Evolutionary conservation across 495 filamentous ascomycete species (phyloP).

Genomic region (Cryomyces minteri): DNA sequence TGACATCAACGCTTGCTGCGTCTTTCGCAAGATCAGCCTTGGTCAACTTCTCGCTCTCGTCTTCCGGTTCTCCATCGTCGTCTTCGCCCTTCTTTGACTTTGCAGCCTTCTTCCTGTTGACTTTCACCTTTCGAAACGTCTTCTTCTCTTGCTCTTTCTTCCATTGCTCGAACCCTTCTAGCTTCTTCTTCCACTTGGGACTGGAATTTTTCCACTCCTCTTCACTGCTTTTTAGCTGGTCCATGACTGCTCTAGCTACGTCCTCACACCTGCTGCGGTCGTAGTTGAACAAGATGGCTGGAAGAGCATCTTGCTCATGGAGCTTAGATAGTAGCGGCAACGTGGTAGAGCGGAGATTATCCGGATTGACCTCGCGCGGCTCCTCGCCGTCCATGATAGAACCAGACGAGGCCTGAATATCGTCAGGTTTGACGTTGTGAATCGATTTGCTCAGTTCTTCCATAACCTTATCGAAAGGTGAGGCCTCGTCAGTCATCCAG

Average conservation of each 20-base stretch:
- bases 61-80: constrained; percentile 15
- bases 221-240: constrained; percentile 34
- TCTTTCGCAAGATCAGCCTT: constrained; percentile 35
- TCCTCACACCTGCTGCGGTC: constrained; percentile 44
- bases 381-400: not conserved
- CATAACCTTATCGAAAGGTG: constrained; percentile 42
- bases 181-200: constrained; percentile 36
- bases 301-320: constrained; percentile 43
- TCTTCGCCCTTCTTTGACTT: constrained; percentile 22
- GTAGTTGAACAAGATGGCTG: constrained; percentile 62
- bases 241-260: constrained; percentile 28
- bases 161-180: constrained; percentile 34
- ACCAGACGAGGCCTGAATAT: not conserved
- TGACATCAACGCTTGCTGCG: constrained; percentile 28
- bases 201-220: constrained; percentile 32
- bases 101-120: constrained; percentile 13
- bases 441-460: constrained; percentile 21
- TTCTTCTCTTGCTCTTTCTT: constrained; percentile 22
- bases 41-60: constrained; percentile 23
- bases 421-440: not conserved
- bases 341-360: constrained; percentile 25
- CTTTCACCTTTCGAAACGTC: constrained; percentile 8
- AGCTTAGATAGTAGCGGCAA: constrained; percentile 43
- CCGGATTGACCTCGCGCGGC: constrained; percentile 2
- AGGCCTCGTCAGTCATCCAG: constrained; percentile 41